Evolutionary conservation across 2,329 filamentous ascomycete genomes (phyloP).

Genomic region (Ambrosiella xylebori): DNA sequence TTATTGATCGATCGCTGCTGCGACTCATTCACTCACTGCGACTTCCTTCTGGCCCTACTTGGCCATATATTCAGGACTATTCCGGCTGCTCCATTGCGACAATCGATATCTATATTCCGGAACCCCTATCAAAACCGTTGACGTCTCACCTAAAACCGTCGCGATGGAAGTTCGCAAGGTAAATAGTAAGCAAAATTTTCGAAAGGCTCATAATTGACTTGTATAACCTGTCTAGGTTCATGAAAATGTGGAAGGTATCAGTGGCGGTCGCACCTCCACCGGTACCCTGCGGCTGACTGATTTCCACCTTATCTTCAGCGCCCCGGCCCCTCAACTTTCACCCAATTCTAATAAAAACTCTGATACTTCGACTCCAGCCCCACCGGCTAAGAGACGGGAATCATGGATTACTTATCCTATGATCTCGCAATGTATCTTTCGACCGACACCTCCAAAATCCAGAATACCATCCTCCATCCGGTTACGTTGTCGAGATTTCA

Average conservation of each 20-base stretch:
- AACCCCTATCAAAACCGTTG: neutral
- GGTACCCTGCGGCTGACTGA: slow-evolving; percentile 44
- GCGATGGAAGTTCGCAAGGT: slow-evolving; percentile 12
- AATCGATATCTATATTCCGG: neutral
- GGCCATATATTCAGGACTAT: no score
- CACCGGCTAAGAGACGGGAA: slow-evolving; percentile 34
- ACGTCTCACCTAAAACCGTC: neutral
- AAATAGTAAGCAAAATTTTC: neutral
- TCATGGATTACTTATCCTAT: slow-evolving; percentile 93
- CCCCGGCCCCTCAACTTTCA: slow-evolving; percentile 23
- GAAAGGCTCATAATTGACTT: neutral
- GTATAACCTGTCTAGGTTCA: slow-evolving; percentile 22
- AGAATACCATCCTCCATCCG: slow-evolving; percentile 66
- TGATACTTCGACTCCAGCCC: slow-evolving; percentile 7
- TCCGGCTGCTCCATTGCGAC: no score
- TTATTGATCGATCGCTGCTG: no score
- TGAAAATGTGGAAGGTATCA: slow-evolving; percentile 44
- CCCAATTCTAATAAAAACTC: slow-evolving; percentile 15
- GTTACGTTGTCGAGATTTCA: slow-evolving; percentile 82
- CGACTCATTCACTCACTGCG: no score
- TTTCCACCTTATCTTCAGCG: slow-evolving; percentile 42
- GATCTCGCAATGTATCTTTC: slow-evolving; percentile 62
- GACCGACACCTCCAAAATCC: slow-evolving; percentile 52
- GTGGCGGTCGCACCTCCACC: slow-evolving; percentile 37
- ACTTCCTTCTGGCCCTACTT: no score